Evolutionary conservation across 805 yeast genomes (phyloP).

Genomic region (Suhomyces canberraensis): DNA sequence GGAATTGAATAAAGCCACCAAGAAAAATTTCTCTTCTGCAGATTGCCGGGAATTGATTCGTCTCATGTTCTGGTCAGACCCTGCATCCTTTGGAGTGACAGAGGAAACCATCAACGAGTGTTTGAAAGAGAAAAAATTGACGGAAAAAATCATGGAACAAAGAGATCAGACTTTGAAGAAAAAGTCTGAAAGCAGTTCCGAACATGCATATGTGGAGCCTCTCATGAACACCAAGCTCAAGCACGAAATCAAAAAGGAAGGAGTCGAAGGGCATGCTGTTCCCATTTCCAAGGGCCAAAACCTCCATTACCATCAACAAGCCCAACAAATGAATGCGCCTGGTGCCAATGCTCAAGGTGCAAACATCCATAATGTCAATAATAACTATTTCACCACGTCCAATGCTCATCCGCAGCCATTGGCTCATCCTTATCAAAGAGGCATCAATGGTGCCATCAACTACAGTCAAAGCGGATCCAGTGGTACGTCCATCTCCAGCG

Average conservation of each 20-base stretch:
- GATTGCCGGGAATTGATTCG: constrained; percentile 57
- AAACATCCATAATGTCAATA: not conserved
- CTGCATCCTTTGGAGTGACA: constrained; percentile 54
- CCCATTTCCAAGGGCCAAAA: not conserved
- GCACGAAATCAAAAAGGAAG: constrained; percentile 6
- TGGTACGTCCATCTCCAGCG: not conserved
- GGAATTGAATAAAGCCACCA: constrained; percentile 56
- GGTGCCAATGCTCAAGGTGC: not conserved
- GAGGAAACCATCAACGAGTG: constrained; percentile 43
- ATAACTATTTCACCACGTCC: constrained; percentile 5
- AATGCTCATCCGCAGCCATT: constrained; percentile 8
- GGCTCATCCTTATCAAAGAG: constrained; percentile 10
- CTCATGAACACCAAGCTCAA: constrained; percentile 5
- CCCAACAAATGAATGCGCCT: constrained; percentile 4
- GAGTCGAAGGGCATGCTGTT: not conserved
- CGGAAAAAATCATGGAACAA: constrained; percentile 27
- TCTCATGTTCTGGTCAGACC: constrained; percentile 52
- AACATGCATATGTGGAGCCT: constrained; percentile 11
- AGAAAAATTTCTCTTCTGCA: constrained; percentile 47
- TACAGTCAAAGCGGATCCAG: constrained; percentile 1
- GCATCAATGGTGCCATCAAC: not conserved
- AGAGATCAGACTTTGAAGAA: constrained; percentile 14
- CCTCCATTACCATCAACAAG: constrained; percentile 4
- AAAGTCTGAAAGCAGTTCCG: constrained; percentile 6
- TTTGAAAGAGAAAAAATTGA: constrained; percentile 32